Evolutionary conservation across 371 early-diverging fungal genomes (phyloP).

Genomic region (Mucor plumbeus): DNA sequence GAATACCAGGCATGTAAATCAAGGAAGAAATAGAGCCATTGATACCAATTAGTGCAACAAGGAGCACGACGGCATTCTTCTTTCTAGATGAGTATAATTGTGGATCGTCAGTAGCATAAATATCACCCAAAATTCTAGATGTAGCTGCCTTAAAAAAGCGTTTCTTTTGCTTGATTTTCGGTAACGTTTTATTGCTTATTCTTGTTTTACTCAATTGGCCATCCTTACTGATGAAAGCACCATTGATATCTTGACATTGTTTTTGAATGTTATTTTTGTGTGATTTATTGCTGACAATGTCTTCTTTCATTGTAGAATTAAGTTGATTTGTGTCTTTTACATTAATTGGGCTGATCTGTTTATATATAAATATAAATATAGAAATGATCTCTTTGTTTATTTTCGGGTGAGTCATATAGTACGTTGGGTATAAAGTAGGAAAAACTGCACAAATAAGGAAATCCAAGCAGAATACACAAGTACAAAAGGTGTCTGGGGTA

Average conservation of each 20-base stretch:
- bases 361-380: not conserved
- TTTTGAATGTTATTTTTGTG: no score
- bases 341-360: not conserved
- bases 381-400: not conserved
- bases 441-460: not conserved
- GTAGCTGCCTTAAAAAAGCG: not conserved
- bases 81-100: conserved; percentile 26
- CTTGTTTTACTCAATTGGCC: not conserved
- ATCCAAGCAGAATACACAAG: not conserved
- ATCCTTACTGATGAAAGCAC: not conserved
- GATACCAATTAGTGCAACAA: conserved; percentile 25
- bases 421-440: not conserved
- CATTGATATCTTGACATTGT: not conserved
- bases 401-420: not conserved
- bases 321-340: not conserved
- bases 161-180: not conserved
- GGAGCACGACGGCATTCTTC: conserved; percentile 39
- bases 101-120: conserved; percentile 33
- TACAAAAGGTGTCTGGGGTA: not conserved
- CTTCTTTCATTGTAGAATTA: not conserved
- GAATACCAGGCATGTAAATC: conserved; percentile 48
- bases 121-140: conserved; percentile 12
- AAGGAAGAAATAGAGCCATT: conserved; percentile 38
- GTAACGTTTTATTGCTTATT: no score
- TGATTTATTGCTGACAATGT: no score